Evolutionary conservation across 1,284 basidiomycete species (phyloP), one percentile per base, ranked within the genome.

Genomic region (Athelia sp.): DNA sequence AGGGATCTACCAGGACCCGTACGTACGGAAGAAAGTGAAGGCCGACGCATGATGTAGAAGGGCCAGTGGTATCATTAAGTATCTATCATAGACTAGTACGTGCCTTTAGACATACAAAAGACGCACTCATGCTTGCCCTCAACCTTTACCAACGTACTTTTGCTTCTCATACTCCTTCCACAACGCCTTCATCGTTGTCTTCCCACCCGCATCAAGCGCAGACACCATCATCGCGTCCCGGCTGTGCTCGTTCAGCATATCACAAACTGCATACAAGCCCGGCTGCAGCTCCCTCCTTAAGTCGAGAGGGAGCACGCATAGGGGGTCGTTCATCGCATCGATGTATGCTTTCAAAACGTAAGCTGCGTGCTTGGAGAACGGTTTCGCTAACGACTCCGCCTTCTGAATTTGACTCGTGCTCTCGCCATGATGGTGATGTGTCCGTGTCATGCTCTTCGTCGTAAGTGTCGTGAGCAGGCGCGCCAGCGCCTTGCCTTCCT

Each of bases 91-190:
- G n/a, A 29, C 4, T 4, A 29, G n/a, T 40, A n/a, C n/a, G n/a
- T 17, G n/a, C 36, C 36, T 22, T 40, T 40, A n/a, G 36, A 40
- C 21, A 40, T 40, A 40, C 8, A 44, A 44, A 26, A 44, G 10
- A 21, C 43, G 4, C 14, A 8, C n/a, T 44, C 18, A 9, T 26
- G 43, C n/a, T 22, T 17, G 19, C 11, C 26, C 56, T 44, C 74
- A 95, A 47, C 92, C 92, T 60, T 82, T 85, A 32, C 93, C 94
- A 50, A 84, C 76, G 65, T 97, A 97, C 57, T 82, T 76, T 67
- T 93, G 88, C 62, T 83, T 88, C 58, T 91, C 89, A 68, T 90
- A 97, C 49, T 86, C 82, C 52, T 72, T 81, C 93, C 93, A 97
- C 26, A 96, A 62, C 13, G 75, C 65, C 63, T 93, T 93, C 75